A percentile compares a stretch with the other conserved stretches of the same genome.
Evolutionary conservation across 2,329 filamentous ascomycete genomes (phyloP).

Genomic region (Ophiocordyceps camponoti-saundersi): DNA sequence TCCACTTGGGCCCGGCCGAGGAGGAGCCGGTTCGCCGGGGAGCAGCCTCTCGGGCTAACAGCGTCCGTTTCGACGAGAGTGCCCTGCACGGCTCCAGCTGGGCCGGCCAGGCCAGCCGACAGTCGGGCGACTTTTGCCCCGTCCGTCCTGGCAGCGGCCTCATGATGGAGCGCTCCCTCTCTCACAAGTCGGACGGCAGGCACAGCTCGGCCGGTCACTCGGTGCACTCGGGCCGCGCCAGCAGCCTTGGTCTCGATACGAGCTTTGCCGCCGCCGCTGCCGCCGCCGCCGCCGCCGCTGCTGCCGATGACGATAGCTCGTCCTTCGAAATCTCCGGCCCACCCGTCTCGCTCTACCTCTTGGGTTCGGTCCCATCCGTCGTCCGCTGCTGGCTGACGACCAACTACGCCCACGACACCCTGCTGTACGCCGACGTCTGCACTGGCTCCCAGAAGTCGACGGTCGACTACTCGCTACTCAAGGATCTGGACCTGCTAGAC

Average conservation of each 20-base stretch:
- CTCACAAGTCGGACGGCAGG: conserved; percentile 88
- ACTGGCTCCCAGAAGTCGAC: conserved; percentile 79
- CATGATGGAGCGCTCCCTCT: conserved; percentile 80
- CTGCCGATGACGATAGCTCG: conserved; percentile 48
- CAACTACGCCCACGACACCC: conserved; percentile 73
- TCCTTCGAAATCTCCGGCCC: conserved; percentile 57
- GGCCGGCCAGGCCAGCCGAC: conserved; percentile 59
- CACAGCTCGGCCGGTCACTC: conserved; percentile 88
- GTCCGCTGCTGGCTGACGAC: conserved; percentile 90
- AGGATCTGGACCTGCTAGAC: conserved; percentile 53
- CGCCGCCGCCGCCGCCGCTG: too few species aligned
- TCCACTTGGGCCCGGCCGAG: conserved; percentile 66
- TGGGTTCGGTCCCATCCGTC: conserved; percentile 83
- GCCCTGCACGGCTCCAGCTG: conserved; percentile 78
- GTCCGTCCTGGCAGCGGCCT: conserved; percentile 65
- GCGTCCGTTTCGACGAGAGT: conserved; percentile 93
- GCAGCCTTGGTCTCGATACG: conserved; percentile 72
- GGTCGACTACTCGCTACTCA: conserved; percentile 59
- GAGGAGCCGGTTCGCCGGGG: conserved; percentile 75
- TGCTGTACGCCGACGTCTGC: conserved; percentile 84
- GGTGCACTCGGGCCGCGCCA: conserved; percentile 60
- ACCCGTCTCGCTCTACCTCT: conserved; percentile 67
- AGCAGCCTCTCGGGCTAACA: conserved; percentile 83
- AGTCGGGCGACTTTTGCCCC: conserved; percentile 68
- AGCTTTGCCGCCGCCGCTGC: conserved; percentile 38